Evolutionary conservation across 129 eudicot genomes (phyloP), one percentile per base, ranked within the genome.

Genomic region (Escallonia rubra): DNA sequence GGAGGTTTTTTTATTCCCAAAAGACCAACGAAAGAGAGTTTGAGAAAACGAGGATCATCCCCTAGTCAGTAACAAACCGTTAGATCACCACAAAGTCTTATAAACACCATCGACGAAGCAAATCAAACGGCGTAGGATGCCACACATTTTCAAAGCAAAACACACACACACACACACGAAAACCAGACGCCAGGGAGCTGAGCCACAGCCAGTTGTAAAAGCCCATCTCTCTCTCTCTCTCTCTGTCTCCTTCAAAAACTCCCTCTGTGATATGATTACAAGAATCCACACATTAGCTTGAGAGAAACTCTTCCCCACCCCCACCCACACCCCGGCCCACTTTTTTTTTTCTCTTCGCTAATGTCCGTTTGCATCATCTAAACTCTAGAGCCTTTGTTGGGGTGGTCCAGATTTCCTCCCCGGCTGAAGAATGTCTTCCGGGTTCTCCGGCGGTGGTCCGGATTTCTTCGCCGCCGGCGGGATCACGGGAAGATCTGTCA

Each of bases 371-470:
- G 3, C 46, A 61, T 68, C 44, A 2, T 34, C 41, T 61, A 47
- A 54, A 69, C 13, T 23, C 4, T 41, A 40, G 57, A 64, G 12
- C n/a, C 5, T 13, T 23, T 15, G 57, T 47, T 57, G 57, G 0
- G 13, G 42, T 12, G 34, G 4, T 12, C 12, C 34, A 4, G 15
- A 55, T 48, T 9, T 13, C 4, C 45, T 69, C 55, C 5, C 54
- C 58, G 52, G 48, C 69, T 54, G 34, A 23, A 64, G 61, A 67
- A 88, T 88, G 95, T 72, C 95, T 53, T 79, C 95, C 8, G 84
- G 86, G 0, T 84, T 74, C 56, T 72, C 88, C 81, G 86, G 96
- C 14, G 75, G 78, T 3, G 76, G 58, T 6, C 81, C 90, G 39
- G 91, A 74, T 46, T 76, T 70, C 49, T 83, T 77, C 52, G 42